phyloP scores from a whole-genome alignment of 1,139 yeast species.

The Arxiozyma telluris region DNA sequence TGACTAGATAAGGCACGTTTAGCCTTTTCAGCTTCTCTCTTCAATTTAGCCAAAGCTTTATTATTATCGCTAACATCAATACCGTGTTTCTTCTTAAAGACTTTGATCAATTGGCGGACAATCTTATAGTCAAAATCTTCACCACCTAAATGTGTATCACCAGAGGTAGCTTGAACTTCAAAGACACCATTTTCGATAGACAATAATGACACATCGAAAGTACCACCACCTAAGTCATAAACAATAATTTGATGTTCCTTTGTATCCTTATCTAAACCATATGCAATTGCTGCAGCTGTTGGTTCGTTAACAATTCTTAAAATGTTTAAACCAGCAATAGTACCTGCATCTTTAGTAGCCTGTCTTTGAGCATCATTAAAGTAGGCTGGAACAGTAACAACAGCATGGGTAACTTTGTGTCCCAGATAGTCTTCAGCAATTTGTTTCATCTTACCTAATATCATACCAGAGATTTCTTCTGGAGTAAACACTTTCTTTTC shows the following conservation, averaged over 20 bases:
- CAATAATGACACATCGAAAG: slow-evolving; percentile 83
- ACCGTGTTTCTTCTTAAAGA: slow-evolving; percentile 81
- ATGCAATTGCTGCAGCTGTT: slow-evolving; percentile 94
- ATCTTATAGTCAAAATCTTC: slow-evolving; percentile 91
- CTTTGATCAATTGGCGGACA: slow-evolving; percentile 74
- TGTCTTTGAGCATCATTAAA: slow-evolving; percentile 96
- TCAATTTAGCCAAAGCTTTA: slow-evolving; percentile 79
- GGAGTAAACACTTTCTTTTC: slow-evolving; percentile 71
- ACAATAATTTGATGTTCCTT: slow-evolving; percentile 86
- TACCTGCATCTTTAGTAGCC: slow-evolving; percentile 86
- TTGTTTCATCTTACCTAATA: slow-evolving; percentile 82
- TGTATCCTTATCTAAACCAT: slow-evolving; percentile 83
- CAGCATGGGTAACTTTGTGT: slow-evolving; percentile 83
- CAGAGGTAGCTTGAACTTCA: slow-evolving; percentile 91
- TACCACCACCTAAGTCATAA: slow-evolving; percentile 95
- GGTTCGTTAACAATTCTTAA: slow-evolving; percentile 93
- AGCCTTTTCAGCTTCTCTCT: slow-evolving; percentile 95
- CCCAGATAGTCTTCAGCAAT: slow-evolving; percentile 91
- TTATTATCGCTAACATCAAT: slow-evolving; percentile 66
- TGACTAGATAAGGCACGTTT: slow-evolving; percentile 90
- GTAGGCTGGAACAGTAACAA: slow-evolving; percentile 93
- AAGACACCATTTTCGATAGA: slow-evolving; percentile 90
- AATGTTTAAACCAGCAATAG: slow-evolving; percentile 85
- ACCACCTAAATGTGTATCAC: slow-evolving; percentile 96
- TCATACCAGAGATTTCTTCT: slow-evolving; percentile 89